Percentiles rank a stretch among this genome's conserved stretches.
phyloP scores from a whole-genome alignment of 2,329 filamentous ascomycete species.

The Pyrenochaeta sp. region DNA sequence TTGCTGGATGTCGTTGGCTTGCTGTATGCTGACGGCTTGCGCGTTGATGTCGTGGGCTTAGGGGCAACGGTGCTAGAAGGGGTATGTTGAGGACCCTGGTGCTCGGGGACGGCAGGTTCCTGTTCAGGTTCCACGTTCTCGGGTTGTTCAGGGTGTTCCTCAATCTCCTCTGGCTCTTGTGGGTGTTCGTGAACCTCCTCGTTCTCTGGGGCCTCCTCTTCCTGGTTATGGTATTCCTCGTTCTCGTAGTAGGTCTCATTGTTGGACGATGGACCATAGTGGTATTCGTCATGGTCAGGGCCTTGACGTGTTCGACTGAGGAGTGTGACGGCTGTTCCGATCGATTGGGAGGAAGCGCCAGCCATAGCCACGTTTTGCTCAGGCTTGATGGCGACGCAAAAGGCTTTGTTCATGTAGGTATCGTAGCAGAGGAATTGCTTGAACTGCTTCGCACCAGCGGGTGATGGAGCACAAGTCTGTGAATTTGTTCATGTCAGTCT shows the following conservation, averaged over 20 bases:
- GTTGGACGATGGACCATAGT: too few relatives aligned
- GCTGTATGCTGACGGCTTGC: background rate
- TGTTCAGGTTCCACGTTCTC: background rate
- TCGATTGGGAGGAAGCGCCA: conserved; percentile 4
- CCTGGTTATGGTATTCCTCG: too few relatives aligned
- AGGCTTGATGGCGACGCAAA: too few relatives aligned
- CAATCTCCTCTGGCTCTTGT: too few relatives aligned
- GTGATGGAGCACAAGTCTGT: too few relatives aligned
- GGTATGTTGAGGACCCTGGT: background rate
- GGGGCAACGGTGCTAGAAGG: background rate
- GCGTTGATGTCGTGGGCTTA: background rate
- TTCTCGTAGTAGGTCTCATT: too few relatives aligned
- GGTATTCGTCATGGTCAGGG: too few relatives aligned
- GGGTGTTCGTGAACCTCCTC: background rate
- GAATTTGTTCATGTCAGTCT: conserved; percentile 4
- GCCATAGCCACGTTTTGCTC: too few relatives aligned
- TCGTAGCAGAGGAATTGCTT: conserved; percentile 5
- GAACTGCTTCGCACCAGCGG: conserved; percentile 3
- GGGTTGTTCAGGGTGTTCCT: background rate
- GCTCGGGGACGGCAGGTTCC: background rate
- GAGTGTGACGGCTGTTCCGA: too few relatives aligned
- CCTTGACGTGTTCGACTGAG: too few relatives aligned
- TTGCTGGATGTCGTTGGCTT: background rate
- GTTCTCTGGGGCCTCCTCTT: background rate
- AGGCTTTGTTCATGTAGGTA: conserved; percentile 9